Conservation (phyloP, 1,139 yeast genomes). For the Hyphopichia khmerensis region DNA sequence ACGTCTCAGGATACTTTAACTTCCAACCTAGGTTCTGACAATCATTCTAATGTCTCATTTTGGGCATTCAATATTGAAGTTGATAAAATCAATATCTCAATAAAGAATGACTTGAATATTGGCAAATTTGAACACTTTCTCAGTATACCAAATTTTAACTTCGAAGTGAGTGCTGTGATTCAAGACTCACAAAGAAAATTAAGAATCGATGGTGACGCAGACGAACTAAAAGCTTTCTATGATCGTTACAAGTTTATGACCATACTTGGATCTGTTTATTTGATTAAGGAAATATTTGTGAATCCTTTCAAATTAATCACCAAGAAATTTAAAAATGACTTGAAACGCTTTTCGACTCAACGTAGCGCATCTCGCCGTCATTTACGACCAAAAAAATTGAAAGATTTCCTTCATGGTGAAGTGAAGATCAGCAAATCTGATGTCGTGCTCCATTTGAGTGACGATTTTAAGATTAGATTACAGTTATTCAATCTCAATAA, state of each 20-base stretch:
- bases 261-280: conserved; percentile 52
- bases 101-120: conserved; percentile 23
- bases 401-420: conserved; percentile 4
- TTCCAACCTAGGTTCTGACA: conserved; percentile 5
- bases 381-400: conserved; percentile 12
- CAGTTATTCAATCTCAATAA: conserved; percentile 36
- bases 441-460: conserved; percentile 34
- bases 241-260: conserved; percentile 54
- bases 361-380: conserved; percentile 1
- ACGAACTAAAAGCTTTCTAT: conserved; percentile 32
- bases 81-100: conserved; percentile 22
- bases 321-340: conserved; percentile 24
- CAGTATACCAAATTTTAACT: conserved; percentile 17
- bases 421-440: conserved; percentile 21
- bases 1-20: conserved; percentile 26
- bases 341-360: conserved; percentile 15
- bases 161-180: conserved; percentile 14
- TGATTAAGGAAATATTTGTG: conserved; percentile 47
- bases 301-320: conserved; percentile 30
- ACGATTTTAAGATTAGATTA: conserved; percentile 47
- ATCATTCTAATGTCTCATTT: conserved; percentile 8
- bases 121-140: conserved; percentile 11
- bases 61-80: conserved; percentile 19
- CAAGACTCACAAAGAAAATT: conserved; percentile 22
- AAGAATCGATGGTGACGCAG: conserved; percentile 24